A percentile compares a stretch with the other conserved stretches of the same genome.
phyloP scores from a whole-genome alignment of 345 rosid genomes.

The Cardiospermum halicacabum region DNA sequence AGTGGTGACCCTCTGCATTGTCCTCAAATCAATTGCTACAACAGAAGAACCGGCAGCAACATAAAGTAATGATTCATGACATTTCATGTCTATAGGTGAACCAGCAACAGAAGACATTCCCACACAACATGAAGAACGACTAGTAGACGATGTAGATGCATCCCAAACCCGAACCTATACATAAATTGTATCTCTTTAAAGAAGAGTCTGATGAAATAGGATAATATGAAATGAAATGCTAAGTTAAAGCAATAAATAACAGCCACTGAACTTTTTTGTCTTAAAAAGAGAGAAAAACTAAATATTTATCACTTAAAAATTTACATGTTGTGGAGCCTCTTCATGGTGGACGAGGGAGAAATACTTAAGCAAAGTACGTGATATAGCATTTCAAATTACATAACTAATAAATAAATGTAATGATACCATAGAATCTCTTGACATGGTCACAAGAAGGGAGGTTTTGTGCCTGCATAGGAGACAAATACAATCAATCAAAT shows the following conservation, averaged over 20 bases:
- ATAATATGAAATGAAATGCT: background rate
- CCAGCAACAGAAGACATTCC: conserved; percentile 55
- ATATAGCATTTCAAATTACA: background rate
- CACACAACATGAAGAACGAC: conserved; percentile 60
- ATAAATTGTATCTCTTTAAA: conserved; percentile 8
- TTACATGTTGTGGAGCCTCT: too few relatives aligned
- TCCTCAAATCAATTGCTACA: conserved; percentile 52
- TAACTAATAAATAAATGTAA: background rate
- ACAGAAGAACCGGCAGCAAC: conserved; percentile 64
- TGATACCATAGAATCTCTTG: conserved; percentile 62
- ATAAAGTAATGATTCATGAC: conserved; percentile 56
- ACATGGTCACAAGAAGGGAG: conserved; percentile 50
- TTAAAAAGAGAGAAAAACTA: background rate
- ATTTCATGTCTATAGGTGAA: conserved; percentile 44
- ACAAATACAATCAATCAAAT: background rate
- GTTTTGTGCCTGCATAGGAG: conserved; percentile 38
- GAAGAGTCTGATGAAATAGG: background rate
- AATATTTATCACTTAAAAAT: too few relatives aligned
- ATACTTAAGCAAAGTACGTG: too few relatives aligned
- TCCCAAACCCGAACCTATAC: conserved; percentile 69
- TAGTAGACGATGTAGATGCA: conserved; percentile 40
- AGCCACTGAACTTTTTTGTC: background rate
- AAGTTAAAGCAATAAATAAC: background rate
- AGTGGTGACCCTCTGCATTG: conserved; percentile 49
- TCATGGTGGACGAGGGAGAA: too few relatives aligned